Evolutionary conservation across 2,329 filamentous ascomycete species (phyloP), one percentile per base, ranked within the genome.

Genomic region (Nakataea oryzae): DNA sequence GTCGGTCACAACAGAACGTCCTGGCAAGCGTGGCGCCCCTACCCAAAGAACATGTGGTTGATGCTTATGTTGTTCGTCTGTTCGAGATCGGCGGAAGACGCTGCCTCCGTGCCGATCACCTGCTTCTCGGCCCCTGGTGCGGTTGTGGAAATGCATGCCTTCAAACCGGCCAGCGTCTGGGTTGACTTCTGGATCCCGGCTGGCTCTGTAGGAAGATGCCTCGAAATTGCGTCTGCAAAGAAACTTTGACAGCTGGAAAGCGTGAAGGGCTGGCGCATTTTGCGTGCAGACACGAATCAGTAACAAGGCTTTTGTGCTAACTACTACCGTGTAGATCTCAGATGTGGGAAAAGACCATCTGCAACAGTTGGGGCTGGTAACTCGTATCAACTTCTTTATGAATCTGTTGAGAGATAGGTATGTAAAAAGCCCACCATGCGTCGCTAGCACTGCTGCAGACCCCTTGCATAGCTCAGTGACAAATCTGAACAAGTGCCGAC

Each of bases 381-480:
- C 14, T 21, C 34, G 14, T 17, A 47, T 47, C 0, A 67, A 69
- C 64, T 79, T 75, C 60, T 78, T 77, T 62, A 78, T 65, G 0
- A 73, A 70, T 59, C 76, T 78, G 64, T 79, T 73, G 2, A 79
- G 65, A 0, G 73, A 64, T 61, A 83, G 34, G 21, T 32, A 32
- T 2, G 54, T 62, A 34, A 55, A n/a, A 9, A 58, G 28, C 14
- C 61, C 61, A 8, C 41, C 27, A 14, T 73, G 67, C 26, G 71
- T 70, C 1, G 67, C 69, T 1, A 80, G 66, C 0, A 74, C 75
- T 0, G 71, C 66, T 6, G 72, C 67, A 11, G 81, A 78, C 65
- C 86, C 83, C 26, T 81, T 73, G 2, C 83, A 77, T 2, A 85
- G 69, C 14, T 78, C 75, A 8, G 79, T 73, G 57, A 81, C 65